Base-by-base conservation (phyloP, 139 green algal species). In the Coelastrella sp. region DNA sequence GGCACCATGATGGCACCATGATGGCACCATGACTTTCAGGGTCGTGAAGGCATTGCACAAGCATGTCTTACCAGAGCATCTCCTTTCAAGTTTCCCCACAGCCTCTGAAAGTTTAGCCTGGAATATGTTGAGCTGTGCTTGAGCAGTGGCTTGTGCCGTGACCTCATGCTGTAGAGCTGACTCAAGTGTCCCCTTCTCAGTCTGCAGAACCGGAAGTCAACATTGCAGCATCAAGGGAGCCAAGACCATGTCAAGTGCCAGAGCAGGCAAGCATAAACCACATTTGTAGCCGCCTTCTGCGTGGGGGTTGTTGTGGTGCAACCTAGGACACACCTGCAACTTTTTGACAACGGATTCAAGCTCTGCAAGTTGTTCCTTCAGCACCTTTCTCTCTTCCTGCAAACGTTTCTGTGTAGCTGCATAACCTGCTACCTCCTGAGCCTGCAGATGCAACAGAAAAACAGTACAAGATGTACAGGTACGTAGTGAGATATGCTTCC, bases 141-240 rank as follows among this genome's bases (percentile, higher is more conserved):
- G 64, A 25, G 79, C 45, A 45, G 32, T 32, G 6, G 79, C 79
- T 53, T 85, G 79, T 41, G 64, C 64, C 11, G 64, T 57, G 0
- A 85, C 79, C 48, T 85, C 79, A 15, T 85, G 79, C 64, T 85
- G 79, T 23, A 85, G 25, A 21, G 79, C 64, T 19, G 38, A 68
- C 30, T 71, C 79, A 40, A 79, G 35, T 7, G 79, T 34, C 19
- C 59, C 77, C 48, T 84, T 84, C 57, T 84, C 77, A 45, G 77
- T 84, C 77, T 74, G 51, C 13, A 38, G 34, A 13, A 57, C 5
- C 71, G 50, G 50, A 15, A 68, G 2, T 41, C 62, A 69, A 2
- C 27, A 9, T 35, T 32, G 19, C 64, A 73, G 32, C 5, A 30
- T 30, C 30, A 48, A 21, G n/a, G n/a, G n/a, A n/a, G n/a, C n/a